phyloP scores from a whole-genome alignment of 495 filamentous ascomycete genomes.

The Bathelium albidoporum region DNA sequence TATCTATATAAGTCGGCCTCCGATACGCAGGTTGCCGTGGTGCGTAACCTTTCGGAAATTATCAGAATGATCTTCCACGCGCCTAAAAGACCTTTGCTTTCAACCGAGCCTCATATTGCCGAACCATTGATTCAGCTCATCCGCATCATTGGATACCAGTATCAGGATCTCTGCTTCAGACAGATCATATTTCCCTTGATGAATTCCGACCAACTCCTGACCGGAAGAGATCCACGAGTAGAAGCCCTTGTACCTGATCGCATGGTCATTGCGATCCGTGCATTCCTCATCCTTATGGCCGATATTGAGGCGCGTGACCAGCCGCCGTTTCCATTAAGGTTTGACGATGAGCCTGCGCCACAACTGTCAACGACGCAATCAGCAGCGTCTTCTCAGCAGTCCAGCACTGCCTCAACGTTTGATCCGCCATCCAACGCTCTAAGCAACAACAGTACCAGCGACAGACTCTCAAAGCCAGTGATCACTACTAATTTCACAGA shows the following conservation, averaged over 20 bases:
- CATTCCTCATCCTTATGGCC: constrained; percentile 84
- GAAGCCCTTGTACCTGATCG: constrained; percentile 93
- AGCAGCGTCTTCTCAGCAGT: neutral
- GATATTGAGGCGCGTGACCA: constrained; percentile 83
- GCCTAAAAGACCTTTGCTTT: constrained; percentile 65
- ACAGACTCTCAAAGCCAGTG: constrained; percentile 63
- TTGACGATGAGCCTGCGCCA: constrained; percentile 23
- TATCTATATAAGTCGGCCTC: constrained; percentile 72
- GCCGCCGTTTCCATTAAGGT: constrained; percentile 63
- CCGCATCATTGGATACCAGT: constrained; percentile 85
- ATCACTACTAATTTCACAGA: constrained; percentile 61
- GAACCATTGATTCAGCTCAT: constrained; percentile 90
- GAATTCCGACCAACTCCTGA: constrained; percentile 72
- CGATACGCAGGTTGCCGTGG: constrained; percentile 56
- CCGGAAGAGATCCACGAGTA: constrained; percentile 69
- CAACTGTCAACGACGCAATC: neutral
- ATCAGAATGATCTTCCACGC: constrained; percentile 68
- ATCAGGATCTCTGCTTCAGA: constrained; percentile 86
- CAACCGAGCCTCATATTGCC: constrained; percentile 66
- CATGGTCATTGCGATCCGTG: constrained; percentile 89
- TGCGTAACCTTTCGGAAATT: constrained; percentile 79
- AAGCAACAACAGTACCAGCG: constrained; percentile 28
- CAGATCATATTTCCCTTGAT: constrained; percentile 89
- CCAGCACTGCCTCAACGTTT: constrained; percentile 24
- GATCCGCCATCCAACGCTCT: constrained; percentile 20